A percentile compares a stretch with the other conserved stretches of the same genome.
Evolutionary conservation across 768 basidiomycete genomes (phyloP).

Genomic region (Brasilioporus rufonigricans): DNA sequence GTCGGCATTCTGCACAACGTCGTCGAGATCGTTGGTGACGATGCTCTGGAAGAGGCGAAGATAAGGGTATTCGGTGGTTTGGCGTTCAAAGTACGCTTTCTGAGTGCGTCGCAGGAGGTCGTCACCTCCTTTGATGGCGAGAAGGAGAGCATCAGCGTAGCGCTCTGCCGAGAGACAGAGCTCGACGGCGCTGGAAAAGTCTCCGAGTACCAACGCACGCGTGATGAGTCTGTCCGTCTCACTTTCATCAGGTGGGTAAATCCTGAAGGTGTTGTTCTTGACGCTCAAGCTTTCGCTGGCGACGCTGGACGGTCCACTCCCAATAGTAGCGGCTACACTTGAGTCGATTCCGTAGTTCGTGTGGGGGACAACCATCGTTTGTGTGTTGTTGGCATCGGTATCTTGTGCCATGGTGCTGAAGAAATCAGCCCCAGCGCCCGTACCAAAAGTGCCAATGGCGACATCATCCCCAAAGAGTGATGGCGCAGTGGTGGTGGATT

Average conservation of each 20-base stretch:
- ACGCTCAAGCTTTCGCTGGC: constrained; percentile 44
- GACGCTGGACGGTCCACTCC: constrained; percentile 85
- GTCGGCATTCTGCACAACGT: constrained; percentile 96
- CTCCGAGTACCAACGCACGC: constrained; percentile 92
- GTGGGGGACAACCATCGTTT: constrained; percentile 66
- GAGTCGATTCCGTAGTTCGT: constrained; percentile 80
- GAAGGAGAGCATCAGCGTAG: constrained; percentile 91
- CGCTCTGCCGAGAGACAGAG: constrained; percentile 86
- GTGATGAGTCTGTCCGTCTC: constrained; percentile 88
- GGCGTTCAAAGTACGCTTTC: constrained; percentile 88
- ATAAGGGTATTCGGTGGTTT: constrained; percentile 75
- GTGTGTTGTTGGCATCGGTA: constrained; percentile 33
- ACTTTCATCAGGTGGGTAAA: constrained; percentile 84
- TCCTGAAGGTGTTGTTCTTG: constrained; percentile 84
- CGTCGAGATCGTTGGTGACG: constrained; percentile 86
- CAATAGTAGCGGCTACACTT: constrained; percentile 91
- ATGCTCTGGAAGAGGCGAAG: constrained; percentile 94
- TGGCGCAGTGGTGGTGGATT: constrained; percentile 82
- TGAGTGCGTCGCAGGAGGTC: constrained; percentile 87
- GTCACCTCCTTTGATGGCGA: constrained; percentile 87
- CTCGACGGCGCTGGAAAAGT: constrained; percentile 89
- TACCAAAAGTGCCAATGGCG: constrained; percentile 56
- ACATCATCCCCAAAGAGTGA: constrained; percentile 84
- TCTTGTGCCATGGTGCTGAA: constrained; percentile 75
- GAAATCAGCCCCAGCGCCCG: constrained; percentile 68